Evolutionary conservation across 1,139 yeast genomes (phyloP).

Genomic region (Lodderomyces parapsilosis): DNA sequence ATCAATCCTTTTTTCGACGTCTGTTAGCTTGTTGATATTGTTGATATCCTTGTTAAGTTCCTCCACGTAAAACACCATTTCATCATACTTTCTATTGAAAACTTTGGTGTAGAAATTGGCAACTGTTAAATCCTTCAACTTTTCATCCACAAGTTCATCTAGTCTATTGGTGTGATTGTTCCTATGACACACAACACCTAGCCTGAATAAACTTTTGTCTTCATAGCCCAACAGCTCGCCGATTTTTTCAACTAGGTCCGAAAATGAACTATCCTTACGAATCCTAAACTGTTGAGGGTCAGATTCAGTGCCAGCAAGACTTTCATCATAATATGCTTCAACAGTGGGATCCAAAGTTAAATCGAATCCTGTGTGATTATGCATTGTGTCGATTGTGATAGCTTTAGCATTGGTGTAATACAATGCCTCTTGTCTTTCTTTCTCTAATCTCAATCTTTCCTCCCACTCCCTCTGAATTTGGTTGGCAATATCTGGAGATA

Average conservation of each 20-base stretch:
- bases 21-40: constrained; percentile 17
- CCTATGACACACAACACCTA: constrained; percentile 68
- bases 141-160: constrained; percentile 47
- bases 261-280: constrained; percentile 55
- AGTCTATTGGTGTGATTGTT: constrained; percentile 74
- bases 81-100: constrained; percentile 42
- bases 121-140: constrained; percentile 26
- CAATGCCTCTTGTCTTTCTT: constrained; percentile 77
- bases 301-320: constrained; percentile 44
- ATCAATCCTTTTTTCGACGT: constrained; percentile 9
- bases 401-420: constrained; percentile 63
- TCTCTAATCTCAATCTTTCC: constrained; percentile 55
- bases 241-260: constrained; percentile 50
- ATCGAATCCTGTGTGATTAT: constrained; percentile 72
- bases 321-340: constrained; percentile 46
- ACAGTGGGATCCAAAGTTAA: constrained; percentile 60
- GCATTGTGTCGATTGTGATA: constrained; percentile 51
- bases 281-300: constrained; percentile 55
- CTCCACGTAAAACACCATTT: constrained; percentile 50
- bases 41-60: constrained; percentile 36
- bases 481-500: constrained; percentile 69
- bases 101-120: constrained; percentile 40
- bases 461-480: constrained; percentile 62
- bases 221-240: constrained; percentile 43
- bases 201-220: constrained; percentile 40